Conservation (phyloP, 2,329 filamentous ascomycete genomes). For the Alternaria rosae region DNA sequence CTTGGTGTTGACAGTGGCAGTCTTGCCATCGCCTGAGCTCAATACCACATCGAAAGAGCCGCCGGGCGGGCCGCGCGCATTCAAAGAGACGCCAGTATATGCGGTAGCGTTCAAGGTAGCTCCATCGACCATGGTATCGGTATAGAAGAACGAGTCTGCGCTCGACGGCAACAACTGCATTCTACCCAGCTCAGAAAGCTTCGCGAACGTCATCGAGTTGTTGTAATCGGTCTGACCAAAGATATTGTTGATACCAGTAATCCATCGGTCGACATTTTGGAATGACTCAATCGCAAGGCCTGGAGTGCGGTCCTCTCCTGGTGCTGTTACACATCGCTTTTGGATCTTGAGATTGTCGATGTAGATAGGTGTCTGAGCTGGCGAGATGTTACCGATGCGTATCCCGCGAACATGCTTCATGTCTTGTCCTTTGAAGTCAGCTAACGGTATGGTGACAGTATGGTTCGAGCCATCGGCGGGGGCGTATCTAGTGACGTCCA, state of each 20-base stretch:
- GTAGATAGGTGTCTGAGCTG: constrained; percentile 12
- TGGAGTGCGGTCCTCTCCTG: constrained; percentile 13
- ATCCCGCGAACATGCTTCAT: constrained; percentile 12
- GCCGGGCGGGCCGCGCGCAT: constrained; percentile 8
- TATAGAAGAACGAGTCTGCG: constrained; percentile 8
- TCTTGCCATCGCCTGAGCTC: neutral
- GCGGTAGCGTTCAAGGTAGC: constrained; percentile 8
- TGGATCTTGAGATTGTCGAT: constrained; percentile 15
- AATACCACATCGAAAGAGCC: constrained; percentile 14
- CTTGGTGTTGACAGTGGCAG: constrained; percentile 7
- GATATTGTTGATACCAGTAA: constrained; percentile 17
- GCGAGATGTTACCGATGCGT: constrained; percentile 16
- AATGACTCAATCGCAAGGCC: constrained; percentile 15
- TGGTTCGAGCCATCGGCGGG: constrained; percentile 12
- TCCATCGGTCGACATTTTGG: constrained; percentile 15
- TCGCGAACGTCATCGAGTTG: constrained; percentile 14
- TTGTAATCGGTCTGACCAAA: constrained; percentile 14
- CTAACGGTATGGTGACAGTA: constrained; percentile 12
- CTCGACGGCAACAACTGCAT: constrained; percentile 12
- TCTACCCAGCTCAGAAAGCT: constrained; percentile 10
- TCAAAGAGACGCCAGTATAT: constrained; percentile 12
- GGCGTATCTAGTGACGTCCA: constrained; percentile 13
- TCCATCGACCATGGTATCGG: constrained; percentile 8
- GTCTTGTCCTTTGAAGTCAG: constrained; percentile 14
- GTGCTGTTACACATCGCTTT: constrained; percentile 14